Evolutionary conservation across 2,329 filamentous ascomycete species (phyloP).

Genomic region (Talaromyces funiculosus): DNA sequence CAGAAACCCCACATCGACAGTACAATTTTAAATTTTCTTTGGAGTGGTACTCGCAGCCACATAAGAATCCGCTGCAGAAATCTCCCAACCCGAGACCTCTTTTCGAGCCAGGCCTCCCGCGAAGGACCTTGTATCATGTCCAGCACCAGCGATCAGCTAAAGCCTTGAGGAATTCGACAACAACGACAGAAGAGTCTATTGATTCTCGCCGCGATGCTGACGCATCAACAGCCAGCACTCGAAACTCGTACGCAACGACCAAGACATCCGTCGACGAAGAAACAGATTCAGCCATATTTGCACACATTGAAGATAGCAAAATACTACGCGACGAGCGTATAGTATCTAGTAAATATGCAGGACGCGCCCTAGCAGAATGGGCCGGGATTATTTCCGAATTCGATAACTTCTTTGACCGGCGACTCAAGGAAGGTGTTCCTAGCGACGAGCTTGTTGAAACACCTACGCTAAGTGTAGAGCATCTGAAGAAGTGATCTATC

Average conservation of each 20-base stretch:
- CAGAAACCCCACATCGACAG: conserved; percentile 45
- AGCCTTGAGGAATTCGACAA: conserved; percentile 14
- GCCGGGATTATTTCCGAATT: conserved; percentile 56
- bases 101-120: conserved; percentile 52
- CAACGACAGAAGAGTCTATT: conserved; percentile 16
- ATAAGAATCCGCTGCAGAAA: conserved; percentile 50
- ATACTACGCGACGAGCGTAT: conserved; percentile 23
- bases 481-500: conserved; percentile 46
- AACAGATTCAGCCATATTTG: conserved; percentile 18
- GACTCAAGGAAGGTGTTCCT: conserved; percentile 58
- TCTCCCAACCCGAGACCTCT: conserved; percentile 49
- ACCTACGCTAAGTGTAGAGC: conserved; percentile 57
- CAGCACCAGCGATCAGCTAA: conserved; percentile 32
- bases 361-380: conserved; percentile 61
- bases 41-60: conserved; percentile 55
- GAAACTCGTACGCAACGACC: conserved; percentile 3
- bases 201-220: conserved; percentile 15
- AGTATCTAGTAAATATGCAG: conserved; percentile 53
- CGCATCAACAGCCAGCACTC: conserved; percentile 15
- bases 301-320: conserved; percentile 7
- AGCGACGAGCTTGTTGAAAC: conserved; percentile 54
- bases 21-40: conserved; percentile 64
- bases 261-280: conserved; percentile 9
- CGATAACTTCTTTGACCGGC: conserved; percentile 58
- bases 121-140: conserved; percentile 50